Percentiles rank a stretch among this genome's conserved stretches.
Conservation (phyloP, 1,139 yeast genomes). For the Scheffersomyces parashehatae region DNA sequence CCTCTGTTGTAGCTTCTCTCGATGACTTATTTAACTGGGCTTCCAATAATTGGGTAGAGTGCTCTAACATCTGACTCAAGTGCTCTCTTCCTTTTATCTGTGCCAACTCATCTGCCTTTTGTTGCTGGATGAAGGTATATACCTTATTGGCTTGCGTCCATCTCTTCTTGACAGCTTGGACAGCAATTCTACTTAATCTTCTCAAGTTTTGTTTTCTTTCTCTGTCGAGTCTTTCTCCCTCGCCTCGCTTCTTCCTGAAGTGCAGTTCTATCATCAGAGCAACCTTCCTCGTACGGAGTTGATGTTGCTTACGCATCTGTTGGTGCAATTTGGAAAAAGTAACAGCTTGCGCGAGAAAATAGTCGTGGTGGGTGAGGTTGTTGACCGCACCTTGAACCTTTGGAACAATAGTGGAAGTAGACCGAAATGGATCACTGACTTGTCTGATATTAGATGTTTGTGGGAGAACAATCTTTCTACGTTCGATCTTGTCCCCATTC, state of each 20-base stretch:
- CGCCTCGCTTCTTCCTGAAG: slow-evolving; percentile 83
- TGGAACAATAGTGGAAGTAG: slow-evolving; percentile 39
- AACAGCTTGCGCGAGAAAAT: slow-evolving; percentile 73
- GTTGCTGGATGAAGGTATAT: slow-evolving; percentile 49
- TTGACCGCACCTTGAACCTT: slow-evolving; percentile 40
- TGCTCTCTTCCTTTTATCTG: slow-evolving; percentile 82
- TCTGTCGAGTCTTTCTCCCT: slow-evolving; percentile 75
- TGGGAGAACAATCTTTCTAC: slow-evolving; percentile 47
- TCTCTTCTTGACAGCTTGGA: slow-evolving; percentile 82
- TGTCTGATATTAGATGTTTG: slow-evolving; percentile 42
- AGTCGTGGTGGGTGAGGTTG: slow-evolving; percentile 64
- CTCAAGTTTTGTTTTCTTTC: slow-evolving; percentile 69
- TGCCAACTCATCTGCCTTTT: slow-evolving; percentile 69
- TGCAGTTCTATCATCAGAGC: slow-evolving; percentile 85
- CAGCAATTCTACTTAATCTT: slow-evolving; percentile 74
- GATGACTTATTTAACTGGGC: slow-evolving; percentile 64
- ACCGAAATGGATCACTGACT: slow-evolving; percentile 42
- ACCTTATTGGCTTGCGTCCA: slow-evolving; percentile 94
- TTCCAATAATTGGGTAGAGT: slow-evolving; percentile 85
- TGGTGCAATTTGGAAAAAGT: slow-evolving; percentile 70
- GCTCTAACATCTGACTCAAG: slow-evolving; percentile 83
- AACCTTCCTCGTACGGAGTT: slow-evolving; percentile 68
- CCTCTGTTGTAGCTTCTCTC: slow-evolving; percentile 17
- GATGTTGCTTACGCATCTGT: slow-evolving; percentile 65
- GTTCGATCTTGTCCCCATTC: slow-evolving; percentile 45